Evolutionary conservation across 192 early-diverging fungal genomes (phyloP).

Genomic region (Jimgerdemannia lactiflua): DNA sequence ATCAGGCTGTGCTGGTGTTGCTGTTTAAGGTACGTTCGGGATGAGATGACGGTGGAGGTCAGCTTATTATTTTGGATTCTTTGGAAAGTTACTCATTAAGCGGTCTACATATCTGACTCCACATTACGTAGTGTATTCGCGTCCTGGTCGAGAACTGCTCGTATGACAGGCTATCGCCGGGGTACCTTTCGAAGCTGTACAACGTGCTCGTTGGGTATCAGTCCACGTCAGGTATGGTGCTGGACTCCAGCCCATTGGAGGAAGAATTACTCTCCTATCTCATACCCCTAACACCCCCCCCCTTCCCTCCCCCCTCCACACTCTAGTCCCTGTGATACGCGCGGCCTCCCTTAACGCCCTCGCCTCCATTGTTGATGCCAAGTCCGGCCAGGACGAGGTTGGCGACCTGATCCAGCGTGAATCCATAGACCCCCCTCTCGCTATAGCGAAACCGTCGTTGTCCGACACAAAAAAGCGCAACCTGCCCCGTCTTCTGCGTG

Average conservation of each 20-base stretch:
- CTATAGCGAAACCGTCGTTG: neutral
- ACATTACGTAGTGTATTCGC: neutral
- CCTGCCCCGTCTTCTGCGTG: constrained; percentile 9
- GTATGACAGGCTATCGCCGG: constrained; percentile 35
- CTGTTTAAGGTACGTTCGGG: constrained; percentile 27
- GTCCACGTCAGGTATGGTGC: neutral
- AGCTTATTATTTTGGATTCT: too few relatives aligned
- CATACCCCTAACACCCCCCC: too few relatives aligned
- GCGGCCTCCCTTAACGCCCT: constrained; percentile 13
- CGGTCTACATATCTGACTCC: too few relatives aligned
- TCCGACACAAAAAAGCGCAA: neutral
- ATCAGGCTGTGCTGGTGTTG: constrained; percentile 10
- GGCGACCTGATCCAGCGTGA: constrained; percentile 1
- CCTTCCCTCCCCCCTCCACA: neutral
- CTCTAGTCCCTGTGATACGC: constrained; percentile 17
- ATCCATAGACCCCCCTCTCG: neutral
- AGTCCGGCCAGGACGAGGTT: constrained; percentile 2
- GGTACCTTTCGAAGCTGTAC: constrained; percentile 30
- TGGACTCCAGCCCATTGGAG: neutral
- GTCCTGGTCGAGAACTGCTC: constrained; percentile 25
- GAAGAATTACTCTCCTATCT: too few relatives aligned
- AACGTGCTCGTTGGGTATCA: neutral
- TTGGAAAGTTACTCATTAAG: too few relatives aligned
- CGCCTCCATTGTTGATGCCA: constrained; percentile 5
- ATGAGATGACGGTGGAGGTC: neutral